Conservation (phyloP, 805 yeast genomes). For the Wickerhamomyces sydowiorum region DNA sequence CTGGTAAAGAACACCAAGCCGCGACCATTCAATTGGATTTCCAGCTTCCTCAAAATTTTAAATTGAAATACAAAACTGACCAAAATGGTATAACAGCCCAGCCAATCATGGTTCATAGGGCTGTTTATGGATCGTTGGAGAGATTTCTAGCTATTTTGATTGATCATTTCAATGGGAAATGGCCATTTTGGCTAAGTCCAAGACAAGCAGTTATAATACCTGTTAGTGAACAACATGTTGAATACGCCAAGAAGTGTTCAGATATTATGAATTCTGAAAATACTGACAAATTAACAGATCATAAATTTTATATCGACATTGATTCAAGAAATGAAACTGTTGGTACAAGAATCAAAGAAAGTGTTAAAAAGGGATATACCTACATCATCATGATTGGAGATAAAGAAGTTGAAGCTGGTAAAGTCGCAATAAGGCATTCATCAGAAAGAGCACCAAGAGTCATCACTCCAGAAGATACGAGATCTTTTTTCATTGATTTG, state of each 20-base stretch:
- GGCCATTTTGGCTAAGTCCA: slow-evolving; percentile 98
- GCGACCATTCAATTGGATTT: slow-evolving; percentile 95
- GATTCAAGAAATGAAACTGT: slow-evolving; percentile 74
- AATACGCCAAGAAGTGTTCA: slow-evolving; percentile 46
- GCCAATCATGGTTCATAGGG: slow-evolving; percentile 96
- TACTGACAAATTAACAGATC: slow-evolving; percentile 52
- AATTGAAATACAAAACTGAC: slow-evolving; percentile 55
- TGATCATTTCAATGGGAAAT: slow-evolving; percentile 85
- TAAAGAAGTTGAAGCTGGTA: slow-evolving; percentile 57
- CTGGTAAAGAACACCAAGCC: slow-evolving; percentile 80
- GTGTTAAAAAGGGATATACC: slow-evolving; percentile 66
- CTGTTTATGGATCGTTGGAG: slow-evolving; percentile 92
- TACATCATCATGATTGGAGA: slow-evolving; percentile 87
- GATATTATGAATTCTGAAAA: slow-evolving; percentile 32
- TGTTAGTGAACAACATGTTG: slow-evolving; percentile 55
- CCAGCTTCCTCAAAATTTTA: slow-evolving; percentile 84
- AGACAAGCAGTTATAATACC: slow-evolving; percentile 86
- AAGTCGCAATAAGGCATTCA: slow-evolving; percentile 59
- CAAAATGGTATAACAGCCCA: slow-evolving; percentile 45
- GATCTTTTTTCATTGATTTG: slow-evolving; percentile 43
- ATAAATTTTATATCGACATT: slow-evolving; percentile 67
- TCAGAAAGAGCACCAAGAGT: slow-evolving; percentile 37
- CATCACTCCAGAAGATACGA: slow-evolving; percentile 46
- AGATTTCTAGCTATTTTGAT: slow-evolving; percentile 86
- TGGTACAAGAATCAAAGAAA: slow-evolving; percentile 76